These are phyloP conservation scores for Penicillium flavigenum DNA, from an alignment of 495 filamentous ascomycete genomes.

Conservation along the genomic window DNA sequence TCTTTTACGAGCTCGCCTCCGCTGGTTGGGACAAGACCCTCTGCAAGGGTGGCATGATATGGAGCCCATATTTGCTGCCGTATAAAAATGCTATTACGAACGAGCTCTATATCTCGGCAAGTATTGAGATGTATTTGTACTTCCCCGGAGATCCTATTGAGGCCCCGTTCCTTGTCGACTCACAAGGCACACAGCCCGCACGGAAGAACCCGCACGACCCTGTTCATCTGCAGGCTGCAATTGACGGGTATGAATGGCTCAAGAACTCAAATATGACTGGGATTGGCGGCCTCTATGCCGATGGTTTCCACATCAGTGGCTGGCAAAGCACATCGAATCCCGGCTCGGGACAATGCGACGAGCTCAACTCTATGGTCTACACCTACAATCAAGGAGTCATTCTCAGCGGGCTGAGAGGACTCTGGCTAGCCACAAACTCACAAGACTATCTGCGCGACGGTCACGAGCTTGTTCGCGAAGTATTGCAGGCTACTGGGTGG, in stretches of 20 bases:
- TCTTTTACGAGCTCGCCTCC: slow-evolving; percentile 84
- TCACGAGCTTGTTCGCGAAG: slow-evolving; percentile 67
- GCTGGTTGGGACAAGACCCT: slow-evolving; percentile 79
- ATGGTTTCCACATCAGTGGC: slow-evolving; percentile 86
- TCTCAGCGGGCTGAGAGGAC: slow-evolving; percentile 77
- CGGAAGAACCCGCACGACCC: slow-evolving; percentile 55
- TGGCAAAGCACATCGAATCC: slow-evolving; percentile 50
- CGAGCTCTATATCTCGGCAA: slow-evolving; percentile 81
- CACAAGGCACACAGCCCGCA: slow-evolving; percentile 14
- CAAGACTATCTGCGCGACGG: slow-evolving; percentile 72
- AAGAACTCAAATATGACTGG: slow-evolving; percentile 79
- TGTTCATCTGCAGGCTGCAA: slow-evolving; percentile 65
- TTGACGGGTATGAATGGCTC: slow-evolving; percentile 82
- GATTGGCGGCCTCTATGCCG: slow-evolving; percentile 70
- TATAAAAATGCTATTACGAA: slow-evolving; percentile 99
- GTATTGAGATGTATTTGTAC: slow-evolving; percentile 85
- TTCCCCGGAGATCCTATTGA: slow-evolving; percentile 76
- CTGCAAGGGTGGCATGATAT: slow-evolving; percentile 89
- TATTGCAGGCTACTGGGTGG: slow-evolving; percentile 78
- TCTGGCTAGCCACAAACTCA: slow-evolving; percentile 71
- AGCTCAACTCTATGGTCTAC: slow-evolving; percentile 83
- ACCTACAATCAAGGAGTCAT: slow-evolving; percentile 96
- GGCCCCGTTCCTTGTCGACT: slow-evolving; percentile 58
- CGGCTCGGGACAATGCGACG: slow-evolving; percentile 64
- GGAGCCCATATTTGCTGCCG: slow-evolving; percentile 77